Percentiles rank a stretch among this genome's conserved stretches.
These are phyloP conservation scores for Solanum appendiculatum DNA, from an alignment of 257 asterid species.

Conservation along the genomic window DNA sequence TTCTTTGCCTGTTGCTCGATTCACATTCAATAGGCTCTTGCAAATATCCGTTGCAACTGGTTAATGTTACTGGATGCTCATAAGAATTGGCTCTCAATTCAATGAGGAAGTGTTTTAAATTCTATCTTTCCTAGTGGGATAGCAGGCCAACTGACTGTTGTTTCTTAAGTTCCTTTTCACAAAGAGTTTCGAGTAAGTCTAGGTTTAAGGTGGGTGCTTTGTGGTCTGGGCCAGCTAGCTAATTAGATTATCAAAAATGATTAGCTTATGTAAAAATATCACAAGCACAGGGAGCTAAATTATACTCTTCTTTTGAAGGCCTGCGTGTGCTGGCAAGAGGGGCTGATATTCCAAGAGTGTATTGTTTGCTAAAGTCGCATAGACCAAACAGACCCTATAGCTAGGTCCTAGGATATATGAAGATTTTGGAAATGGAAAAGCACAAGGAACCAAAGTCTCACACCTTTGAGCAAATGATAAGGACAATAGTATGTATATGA, in stretches of 20 bases:
- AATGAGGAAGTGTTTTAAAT: neutral
- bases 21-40: neutral
- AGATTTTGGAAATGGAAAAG: neutral
- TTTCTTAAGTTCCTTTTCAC: neutral
- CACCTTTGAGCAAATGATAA: neutral
- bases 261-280: neutral
- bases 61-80: neutral
- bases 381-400: neutral
- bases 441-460: neutral
- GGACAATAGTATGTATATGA: neutral
- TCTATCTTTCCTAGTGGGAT: neutral
- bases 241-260: neutral
- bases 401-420: neutral
- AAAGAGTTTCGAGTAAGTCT: neutral
- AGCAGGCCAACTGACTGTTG: neutral
- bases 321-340: neutral
- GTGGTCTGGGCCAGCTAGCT: neutral
- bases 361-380: neutral
- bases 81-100: neutral
- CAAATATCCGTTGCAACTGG: neutral
- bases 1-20: neutral
- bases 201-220: neutral
- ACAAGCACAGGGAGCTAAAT: neutral
- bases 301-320: neutral
- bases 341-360: neutral